Evolutionary conservation across 768 basidiomycete species (phyloP).

Genomic region (Mycena galericulata): DNA sequence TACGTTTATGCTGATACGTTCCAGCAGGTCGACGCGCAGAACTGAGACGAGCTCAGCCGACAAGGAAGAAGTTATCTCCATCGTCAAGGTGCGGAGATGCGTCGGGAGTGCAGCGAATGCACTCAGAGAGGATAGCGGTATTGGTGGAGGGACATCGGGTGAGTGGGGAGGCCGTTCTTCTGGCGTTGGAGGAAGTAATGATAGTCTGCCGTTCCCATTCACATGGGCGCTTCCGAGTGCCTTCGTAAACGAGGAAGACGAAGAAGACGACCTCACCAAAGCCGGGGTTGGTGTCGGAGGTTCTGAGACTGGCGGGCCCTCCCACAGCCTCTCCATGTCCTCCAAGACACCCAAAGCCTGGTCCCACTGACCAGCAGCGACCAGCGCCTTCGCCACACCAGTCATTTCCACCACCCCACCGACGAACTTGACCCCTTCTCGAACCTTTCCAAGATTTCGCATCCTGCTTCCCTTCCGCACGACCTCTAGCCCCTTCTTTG

Average conservation of each 20-base stretch:
- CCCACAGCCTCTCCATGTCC: conserved; percentile 72
- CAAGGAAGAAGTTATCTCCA: conserved; percentile 82
- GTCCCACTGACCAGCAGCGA: conserved; percentile 89
- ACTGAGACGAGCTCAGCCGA: conserved; percentile 82
- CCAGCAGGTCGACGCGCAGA: conserved; percentile 73
- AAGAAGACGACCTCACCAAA: conserved; percentile 23
- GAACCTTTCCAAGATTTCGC: conserved; percentile 68
- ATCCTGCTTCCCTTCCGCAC: conserved; percentile 74
- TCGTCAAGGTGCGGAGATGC: conserved; percentile 76
- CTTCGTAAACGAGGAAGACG: conserved; percentile 23
- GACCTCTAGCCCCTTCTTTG: conserved; percentile 83
- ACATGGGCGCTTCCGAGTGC: conserved; percentile 7
- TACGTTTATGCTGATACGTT: conserved; percentile 55
- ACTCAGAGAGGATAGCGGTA: conserved; percentile 75
- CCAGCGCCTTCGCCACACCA: conserved; percentile 75
- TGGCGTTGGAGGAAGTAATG: conserved; percentile 51
- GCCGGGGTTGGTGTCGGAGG: conserved; percentile 11
- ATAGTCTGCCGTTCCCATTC: conserved; percentile 38
- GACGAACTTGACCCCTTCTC: conserved; percentile 72
- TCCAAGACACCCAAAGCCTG: conserved; percentile 85
- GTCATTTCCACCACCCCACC: conserved; percentile 83
- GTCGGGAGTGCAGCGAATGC: conserved; percentile 83
- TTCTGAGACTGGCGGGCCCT: conserved; percentile 36
- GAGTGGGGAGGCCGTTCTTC: conserved; percentile 46
- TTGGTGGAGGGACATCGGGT: conserved; percentile 35